Evolutionary conservation across 495 filamentous ascomycete genomes (phyloP).

Genomic region (Aspergillus leporis): DNA sequence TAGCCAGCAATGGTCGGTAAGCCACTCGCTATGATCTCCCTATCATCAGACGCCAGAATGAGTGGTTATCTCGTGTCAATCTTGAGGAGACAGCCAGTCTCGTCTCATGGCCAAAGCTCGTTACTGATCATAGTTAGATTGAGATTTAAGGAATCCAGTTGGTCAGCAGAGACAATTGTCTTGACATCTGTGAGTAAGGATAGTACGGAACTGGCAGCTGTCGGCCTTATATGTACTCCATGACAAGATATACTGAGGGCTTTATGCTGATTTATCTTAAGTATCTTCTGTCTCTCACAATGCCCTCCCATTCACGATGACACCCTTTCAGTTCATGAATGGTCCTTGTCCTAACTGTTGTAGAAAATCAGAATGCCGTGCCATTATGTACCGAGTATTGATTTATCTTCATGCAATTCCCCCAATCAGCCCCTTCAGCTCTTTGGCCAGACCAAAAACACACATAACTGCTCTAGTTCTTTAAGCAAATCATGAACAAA

Average conservation of each 20-base stretch:
- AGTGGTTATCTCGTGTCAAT: neutral
- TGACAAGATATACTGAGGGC: neutral
- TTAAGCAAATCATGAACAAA: constrained; percentile 1
- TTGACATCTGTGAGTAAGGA: neutral
- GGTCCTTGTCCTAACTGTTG: neutral
- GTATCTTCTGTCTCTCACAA: neutral
- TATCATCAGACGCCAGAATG: neutral
- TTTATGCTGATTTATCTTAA: neutral
- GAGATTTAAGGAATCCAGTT: no score
- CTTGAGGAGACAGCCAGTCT: neutral
- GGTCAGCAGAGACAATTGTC: neutral
- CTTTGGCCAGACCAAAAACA: neutral
- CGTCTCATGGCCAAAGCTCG: neutral
- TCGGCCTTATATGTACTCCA: neutral
- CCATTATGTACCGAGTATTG: neutral
- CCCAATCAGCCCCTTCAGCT: neutral
- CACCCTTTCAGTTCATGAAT: neutral
- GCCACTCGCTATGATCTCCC: no score
- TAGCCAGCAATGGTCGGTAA: no score
- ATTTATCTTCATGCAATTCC: neutral
- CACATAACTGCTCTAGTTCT: neutral
- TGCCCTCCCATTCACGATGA: neutral
- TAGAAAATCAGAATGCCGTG: neutral
- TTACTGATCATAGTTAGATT: no score
- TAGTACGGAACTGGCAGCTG: neutral